A percentile compares a stretch with the other conserved stretches of the same genome.
Evolutionary conservation across 2,329 filamentous ascomycete species (phyloP).

Genomic region (Truncatella angustata): DNA sequence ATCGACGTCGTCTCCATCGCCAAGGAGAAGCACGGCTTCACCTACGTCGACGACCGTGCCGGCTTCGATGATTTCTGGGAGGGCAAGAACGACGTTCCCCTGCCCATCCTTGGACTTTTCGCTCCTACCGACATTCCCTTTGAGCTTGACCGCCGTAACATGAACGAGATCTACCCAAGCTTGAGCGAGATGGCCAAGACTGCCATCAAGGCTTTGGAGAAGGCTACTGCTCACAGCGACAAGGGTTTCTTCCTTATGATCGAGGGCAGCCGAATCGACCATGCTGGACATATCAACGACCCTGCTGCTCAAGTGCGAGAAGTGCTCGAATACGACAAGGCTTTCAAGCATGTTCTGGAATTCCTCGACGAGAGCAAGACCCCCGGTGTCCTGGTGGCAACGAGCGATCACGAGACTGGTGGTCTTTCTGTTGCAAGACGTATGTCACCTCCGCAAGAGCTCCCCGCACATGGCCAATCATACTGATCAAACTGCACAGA

Average conservation of each 20-base stretch:
- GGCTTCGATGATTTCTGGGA: constrained; percentile 73
- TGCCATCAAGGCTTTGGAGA: constrained; percentile 74
- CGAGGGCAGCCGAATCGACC: constrained; percentile 93
- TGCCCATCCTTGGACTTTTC: constrained; percentile 85
- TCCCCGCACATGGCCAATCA: constrained; percentile 39
- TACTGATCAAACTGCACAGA: constrained; percentile 32
- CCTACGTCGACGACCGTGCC: constrained; percentile 68
- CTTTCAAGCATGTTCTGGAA: constrained; percentile 79
- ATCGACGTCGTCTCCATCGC: constrained; percentile 74
- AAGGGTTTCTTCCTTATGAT: constrained; percentile 99
- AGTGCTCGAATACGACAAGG: constrained; percentile 89
- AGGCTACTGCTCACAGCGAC: constrained; percentile 78
- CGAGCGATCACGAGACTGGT: constrained; percentile 95
- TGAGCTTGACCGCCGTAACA: constrained; percentile 82
- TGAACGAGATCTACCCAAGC: constrained; percentile 79
- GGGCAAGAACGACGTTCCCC: constrained; percentile 61
- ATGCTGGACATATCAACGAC: constrained; percentile 85
- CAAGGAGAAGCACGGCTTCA: constrained; percentile 73
- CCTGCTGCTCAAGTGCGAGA: constrained; percentile 84
- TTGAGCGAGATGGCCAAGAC: constrained; percentile 88
- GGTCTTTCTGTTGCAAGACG: constrained; percentile 80
- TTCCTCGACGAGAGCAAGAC: constrained; percentile 75
- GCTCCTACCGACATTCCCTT: constrained; percentile 83
- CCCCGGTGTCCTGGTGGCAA: constrained; percentile 80
- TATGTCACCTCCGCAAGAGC: constrained; percentile 36